Percentiles rank a stretch among this genome's conserved stretches.
phyloP scores from a whole-genome alignment of 257 asterid genomes.

The Coffea canephora region DNA sequence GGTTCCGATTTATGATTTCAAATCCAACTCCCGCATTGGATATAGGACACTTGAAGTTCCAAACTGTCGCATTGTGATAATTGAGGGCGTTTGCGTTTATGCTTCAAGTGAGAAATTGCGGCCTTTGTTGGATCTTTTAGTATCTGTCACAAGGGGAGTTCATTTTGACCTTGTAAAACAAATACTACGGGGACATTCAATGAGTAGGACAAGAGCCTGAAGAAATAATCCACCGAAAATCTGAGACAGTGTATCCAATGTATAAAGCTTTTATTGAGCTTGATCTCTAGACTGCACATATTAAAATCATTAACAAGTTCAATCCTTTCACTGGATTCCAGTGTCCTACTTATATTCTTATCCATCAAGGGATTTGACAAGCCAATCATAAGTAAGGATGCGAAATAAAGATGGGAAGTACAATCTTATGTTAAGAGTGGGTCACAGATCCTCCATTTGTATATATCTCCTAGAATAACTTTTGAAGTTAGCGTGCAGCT shows the following conservation, averaged over 20 bases:
- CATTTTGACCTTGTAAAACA: constrained; percentile 97
- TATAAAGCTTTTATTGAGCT: constrained; percentile 99
- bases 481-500: constrained; percentile 99
- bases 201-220: constrained; percentile 99
- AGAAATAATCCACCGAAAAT: constrained; percentile 95
- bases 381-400: constrained; percentile 98
- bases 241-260: constrained; percentile 99
- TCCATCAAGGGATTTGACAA: constrained; percentile 57
- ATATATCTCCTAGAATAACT: constrained; percentile 93
- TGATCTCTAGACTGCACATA: constrained; percentile 91
- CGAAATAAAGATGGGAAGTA: constrained; percentile 94
- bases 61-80: constrained; percentile 52
- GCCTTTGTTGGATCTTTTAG: constrained; percentile 83
- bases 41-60: constrained; percentile 94
- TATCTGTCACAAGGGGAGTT: constrained; percentile 97
- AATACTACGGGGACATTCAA: constrained; percentile 88
- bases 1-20: constrained; percentile 95
- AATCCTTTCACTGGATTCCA: constrained; percentile 98
- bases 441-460: constrained; percentile 90
- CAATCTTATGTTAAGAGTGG: constrained; percentile 99
- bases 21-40: constrained; percentile 92
- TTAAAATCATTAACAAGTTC: constrained; percentile 84
- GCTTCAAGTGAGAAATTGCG: constrained; percentile 71
- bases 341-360: constrained; percentile 80
- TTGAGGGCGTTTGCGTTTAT: no score